Conservation (phyloP, 1,284 basidiomycete species). For the Hemileia vastatrix region DNA sequence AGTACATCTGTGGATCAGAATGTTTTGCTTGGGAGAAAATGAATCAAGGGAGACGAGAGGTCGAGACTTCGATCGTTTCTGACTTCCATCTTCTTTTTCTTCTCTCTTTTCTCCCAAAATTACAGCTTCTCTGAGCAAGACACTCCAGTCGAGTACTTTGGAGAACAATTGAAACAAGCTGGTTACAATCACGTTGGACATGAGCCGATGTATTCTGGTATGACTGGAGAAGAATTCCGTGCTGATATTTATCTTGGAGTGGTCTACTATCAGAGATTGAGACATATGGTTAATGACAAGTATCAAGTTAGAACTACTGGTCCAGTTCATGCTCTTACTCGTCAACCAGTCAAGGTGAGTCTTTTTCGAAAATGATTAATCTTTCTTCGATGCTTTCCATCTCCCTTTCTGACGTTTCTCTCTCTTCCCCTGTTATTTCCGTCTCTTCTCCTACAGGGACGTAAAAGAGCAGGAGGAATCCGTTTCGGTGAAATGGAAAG, state of each 20-base stretch:
- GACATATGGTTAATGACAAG: slow-evolving; percentile 46
- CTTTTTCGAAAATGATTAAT: no score
- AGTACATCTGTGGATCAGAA: neutral
- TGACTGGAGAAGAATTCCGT: slow-evolving; percentile 41
- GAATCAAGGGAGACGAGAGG: no score
- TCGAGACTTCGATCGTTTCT: neutral
- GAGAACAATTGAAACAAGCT: slow-evolving; percentile 40
- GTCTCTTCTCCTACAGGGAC: slow-evolving; percentile 23
- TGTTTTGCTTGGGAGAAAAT: no score
- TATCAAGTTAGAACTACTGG: slow-evolving; percentile 45
- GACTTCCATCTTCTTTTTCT: neutral
- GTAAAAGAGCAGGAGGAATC: slow-evolving; percentile 43
- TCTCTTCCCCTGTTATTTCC: no score
- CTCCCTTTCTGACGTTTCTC: no score
- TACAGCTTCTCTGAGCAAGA: slow-evolving; percentile 35
- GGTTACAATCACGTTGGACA: slow-evolving; percentile 45
- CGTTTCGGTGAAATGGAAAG: slow-evolving; percentile 45
- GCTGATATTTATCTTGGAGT: slow-evolving; percentile 44
- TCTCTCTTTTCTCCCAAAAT: neutral
- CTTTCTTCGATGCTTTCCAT: no score
- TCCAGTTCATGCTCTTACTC: slow-evolving; percentile 40
- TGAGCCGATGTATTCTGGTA: slow-evolving; percentile 45
- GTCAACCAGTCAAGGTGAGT: slow-evolving; percentile 40
- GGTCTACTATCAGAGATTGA: slow-evolving; percentile 44
- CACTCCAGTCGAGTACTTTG: slow-evolving; percentile 41